These are phyloP conservation scores for Sequoiadendron giganteum DNA, from an alignment of 75 land plant genomes.

Conservation along the genomic window DNA sequence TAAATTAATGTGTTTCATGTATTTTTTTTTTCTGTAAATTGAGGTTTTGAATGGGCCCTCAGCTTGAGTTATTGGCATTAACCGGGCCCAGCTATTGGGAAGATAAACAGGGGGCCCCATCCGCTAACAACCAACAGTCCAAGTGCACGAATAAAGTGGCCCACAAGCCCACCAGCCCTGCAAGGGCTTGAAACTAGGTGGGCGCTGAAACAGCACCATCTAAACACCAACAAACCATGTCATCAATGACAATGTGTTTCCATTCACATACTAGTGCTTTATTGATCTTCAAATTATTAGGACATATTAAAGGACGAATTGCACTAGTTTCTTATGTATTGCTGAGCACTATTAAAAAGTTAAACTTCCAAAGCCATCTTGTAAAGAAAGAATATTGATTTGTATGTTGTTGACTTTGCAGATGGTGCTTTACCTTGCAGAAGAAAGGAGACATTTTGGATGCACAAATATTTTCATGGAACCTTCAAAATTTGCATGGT, in stretches of 20 bases:
- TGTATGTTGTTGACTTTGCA: conserved; percentile 21
- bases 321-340: background rate
- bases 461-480: conserved; percentile 88
- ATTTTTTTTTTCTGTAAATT: too few relatives aligned
- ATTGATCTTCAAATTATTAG: background rate
- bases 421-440: conserved; percentile 88
- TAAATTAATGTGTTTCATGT: background rate
- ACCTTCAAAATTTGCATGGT: conserved; percentile 88
- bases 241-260: background rate
- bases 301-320: background rate
- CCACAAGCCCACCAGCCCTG: too few relatives aligned
- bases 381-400: background rate
- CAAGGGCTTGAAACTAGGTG: too few relatives aligned
- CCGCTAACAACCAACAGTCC: background rate
- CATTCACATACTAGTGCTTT: background rate
- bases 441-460: conserved; percentile 74
- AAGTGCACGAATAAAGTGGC: background rate
- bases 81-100: too few relatives aligned
- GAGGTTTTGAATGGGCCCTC: too few relatives aligned
- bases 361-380: background rate
- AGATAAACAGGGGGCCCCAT: background rate
- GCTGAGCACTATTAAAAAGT: background rate
- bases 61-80: too few relatives aligned
- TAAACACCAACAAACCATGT: too few relatives aligned
- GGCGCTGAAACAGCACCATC: too few relatives aligned